Conservation (phyloP, 2,329 filamentous ascomycete species). For the Penicillium sp. region DNA sequence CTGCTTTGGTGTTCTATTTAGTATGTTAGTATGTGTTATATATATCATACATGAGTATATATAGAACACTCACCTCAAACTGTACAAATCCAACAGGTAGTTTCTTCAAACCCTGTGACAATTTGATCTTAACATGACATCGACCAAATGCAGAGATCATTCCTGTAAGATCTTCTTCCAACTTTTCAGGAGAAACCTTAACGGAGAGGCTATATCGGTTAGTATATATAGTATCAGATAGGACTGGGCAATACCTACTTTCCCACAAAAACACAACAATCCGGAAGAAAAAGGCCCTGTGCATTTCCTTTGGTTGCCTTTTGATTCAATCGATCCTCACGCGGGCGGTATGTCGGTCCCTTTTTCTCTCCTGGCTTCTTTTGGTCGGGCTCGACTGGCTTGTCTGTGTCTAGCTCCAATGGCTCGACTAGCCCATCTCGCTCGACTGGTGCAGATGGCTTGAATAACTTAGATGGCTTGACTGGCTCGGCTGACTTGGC, state of each 20-base stretch:
- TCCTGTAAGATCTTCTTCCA: slow-evolving; percentile 28
- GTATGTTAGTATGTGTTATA: neutral
- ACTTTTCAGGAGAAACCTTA: slow-evolving; percentile 24
- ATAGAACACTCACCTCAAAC: slow-evolving; percentile 31
- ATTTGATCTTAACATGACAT: slow-evolving; percentile 38
- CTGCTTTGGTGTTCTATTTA: neutral
- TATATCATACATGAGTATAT: neutral
- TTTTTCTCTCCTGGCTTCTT: neutral
- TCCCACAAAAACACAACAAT: slow-evolving; percentile 40
- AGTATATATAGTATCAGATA: slow-evolving; percentile 4
- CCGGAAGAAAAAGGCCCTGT: slow-evolving; percentile 37
- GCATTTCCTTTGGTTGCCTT: slow-evolving; percentile 32
- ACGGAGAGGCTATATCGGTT: slow-evolving; percentile 26
- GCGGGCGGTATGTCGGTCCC: slow-evolving; percentile 10
- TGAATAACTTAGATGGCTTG: neutral
- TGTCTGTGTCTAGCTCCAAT: neutral
- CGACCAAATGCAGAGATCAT: slow-evolving; percentile 32
- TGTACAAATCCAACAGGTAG: slow-evolving; percentile 41
- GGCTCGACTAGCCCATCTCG: neutral
- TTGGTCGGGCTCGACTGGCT: neutral
- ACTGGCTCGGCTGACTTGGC: neutral
- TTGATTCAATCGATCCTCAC: slow-evolving; percentile 29
- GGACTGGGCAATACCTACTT: slow-evolving; percentile 30
- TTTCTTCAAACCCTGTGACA: slow-evolving; percentile 24
- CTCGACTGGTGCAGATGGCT: neutral